Evolutionary conservation across 2,329 filamentous ascomycete genomes (phyloP).

Genomic region (Taxawa tesnikishii): DNA sequence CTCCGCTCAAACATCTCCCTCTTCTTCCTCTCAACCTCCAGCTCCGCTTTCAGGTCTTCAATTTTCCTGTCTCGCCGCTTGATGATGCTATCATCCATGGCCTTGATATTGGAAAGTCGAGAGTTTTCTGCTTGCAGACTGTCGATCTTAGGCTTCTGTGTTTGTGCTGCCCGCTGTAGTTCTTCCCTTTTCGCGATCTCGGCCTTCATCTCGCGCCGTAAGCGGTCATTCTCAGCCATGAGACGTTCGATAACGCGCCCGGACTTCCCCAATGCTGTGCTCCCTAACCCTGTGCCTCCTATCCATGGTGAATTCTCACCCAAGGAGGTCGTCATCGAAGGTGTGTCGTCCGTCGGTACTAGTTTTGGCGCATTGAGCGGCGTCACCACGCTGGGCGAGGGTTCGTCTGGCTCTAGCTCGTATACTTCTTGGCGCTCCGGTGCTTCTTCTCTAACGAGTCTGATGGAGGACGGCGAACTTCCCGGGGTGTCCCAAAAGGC

Average conservation of each 20-base stretch:
- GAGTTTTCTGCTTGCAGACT: conserved; percentile 57
- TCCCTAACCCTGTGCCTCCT: conserved; percentile 9
- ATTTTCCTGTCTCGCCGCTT: conserved; percentile 64
- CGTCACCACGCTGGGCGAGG: too few species aligned
- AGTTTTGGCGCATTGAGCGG: too few species aligned
- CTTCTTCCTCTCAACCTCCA: conserved; percentile 53
- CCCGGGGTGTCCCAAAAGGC: not conserved
- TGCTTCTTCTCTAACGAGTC: not conserved
- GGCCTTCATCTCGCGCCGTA: conserved; percentile 52
- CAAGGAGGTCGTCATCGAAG: too few species aligned
- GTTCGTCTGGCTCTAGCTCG: too few species aligned
- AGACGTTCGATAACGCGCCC: conserved; percentile 70
- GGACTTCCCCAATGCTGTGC: conserved; percentile 45
- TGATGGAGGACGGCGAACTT: not conserved
- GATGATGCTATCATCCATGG: conserved; percentile 58
- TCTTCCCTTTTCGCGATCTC: conserved; percentile 47
- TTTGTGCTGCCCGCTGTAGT: conserved; percentile 53
- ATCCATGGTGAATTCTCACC: conserved; percentile 10
- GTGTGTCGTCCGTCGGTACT: too few species aligned
- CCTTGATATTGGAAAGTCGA: conserved; percentile 54
- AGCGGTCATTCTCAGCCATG: conserved; percentile 66
- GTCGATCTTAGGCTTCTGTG: conserved; percentile 61
- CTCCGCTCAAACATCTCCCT: conserved; percentile 46
- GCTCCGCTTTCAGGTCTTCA: conserved; percentile 50
- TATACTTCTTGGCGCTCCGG: not conserved